Conservation (phyloP, 768 basidiomycete species). For the Leccinum uliginosum region DNA sequence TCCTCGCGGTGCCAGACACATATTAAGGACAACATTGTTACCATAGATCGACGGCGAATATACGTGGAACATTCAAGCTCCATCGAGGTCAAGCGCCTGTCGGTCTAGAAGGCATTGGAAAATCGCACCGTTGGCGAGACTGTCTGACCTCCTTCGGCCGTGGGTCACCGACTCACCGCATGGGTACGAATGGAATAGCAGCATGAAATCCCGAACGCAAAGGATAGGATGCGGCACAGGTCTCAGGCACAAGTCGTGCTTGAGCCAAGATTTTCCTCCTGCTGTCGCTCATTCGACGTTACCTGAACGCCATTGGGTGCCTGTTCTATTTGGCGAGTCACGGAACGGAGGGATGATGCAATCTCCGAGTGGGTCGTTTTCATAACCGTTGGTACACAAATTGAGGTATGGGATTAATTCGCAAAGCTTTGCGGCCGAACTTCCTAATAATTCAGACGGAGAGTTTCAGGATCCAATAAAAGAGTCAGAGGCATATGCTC, state of each 20-base stretch:
- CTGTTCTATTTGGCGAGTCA: background rate
- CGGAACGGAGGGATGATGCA: background rate
- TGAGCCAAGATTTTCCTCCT: background rate
- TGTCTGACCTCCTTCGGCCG: background rate
- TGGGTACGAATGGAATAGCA: background rate
- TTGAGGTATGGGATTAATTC: background rate
- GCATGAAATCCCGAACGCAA: background rate
- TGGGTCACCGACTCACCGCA: background rate
- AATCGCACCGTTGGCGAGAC: background rate
- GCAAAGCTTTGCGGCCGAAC: background rate
- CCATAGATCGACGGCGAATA: background rate
- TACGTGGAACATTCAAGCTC: background rate
- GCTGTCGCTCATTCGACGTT: background rate
- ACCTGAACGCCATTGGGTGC: background rate
- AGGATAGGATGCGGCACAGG: background rate
- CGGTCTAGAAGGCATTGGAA: background rate
- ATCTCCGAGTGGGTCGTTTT: background rate
- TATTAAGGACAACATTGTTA: background rate
- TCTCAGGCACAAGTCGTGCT: background rate
- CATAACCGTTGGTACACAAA: background rate
- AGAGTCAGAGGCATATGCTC: background rate
- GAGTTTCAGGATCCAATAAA: background rate
- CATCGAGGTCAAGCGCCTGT: background rate
- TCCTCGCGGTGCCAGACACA: background rate
- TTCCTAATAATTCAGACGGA: background rate